A percentile compares a stretch with the other conserved stretches of the same genome.
phyloP scores from a whole-genome alignment of 441 rosid species.

The Monsonia emarginata region DNA sequence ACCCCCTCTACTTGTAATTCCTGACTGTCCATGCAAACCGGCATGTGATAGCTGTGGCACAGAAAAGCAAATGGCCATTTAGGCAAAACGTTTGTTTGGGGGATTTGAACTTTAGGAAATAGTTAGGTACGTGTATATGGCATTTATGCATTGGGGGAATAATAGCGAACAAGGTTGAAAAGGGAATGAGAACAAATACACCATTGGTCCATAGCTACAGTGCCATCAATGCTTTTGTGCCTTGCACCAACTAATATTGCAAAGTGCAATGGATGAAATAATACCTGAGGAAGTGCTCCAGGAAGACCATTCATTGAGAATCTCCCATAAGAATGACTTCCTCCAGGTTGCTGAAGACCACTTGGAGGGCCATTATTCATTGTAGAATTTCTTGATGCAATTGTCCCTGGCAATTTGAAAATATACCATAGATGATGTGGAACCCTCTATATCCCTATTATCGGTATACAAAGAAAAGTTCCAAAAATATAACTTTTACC shows the following conservation, averaged over 20 bases:
- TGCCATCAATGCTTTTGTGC: neutral
- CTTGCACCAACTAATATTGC: neutral
- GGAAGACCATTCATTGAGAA: constrained; percentile 6
- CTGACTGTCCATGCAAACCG: constrained; percentile 76
- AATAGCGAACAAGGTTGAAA: neutral
- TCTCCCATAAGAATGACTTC: constrained; percentile 1
- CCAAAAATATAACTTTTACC: neutral
- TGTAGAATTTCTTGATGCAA: constrained; percentile 1
- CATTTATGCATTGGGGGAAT: neutral
- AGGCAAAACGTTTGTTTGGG: neutral
- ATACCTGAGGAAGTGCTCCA: constrained; percentile 7
- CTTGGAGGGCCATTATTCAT: constrained; percentile 7
- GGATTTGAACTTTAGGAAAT: neutral
- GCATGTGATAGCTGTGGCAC: constrained; percentile 65
- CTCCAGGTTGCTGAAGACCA: constrained; percentile 6
- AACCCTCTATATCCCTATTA: neutral
- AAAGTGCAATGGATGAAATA: neutral
- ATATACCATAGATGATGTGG: neutral
- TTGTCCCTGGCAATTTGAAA: neutral
- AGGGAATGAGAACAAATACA: neutral
- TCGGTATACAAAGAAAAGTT: neutral
- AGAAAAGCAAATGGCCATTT: neutral
- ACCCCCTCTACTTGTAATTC: constrained; percentile 81
- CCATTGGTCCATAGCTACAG: neutral
- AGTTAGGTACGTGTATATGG: neutral